These are phyloP conservation scores for Excoecaria cochinchinensis DNA, from an alignment of 345 rosid species.

Conservation along the genomic window DNA sequence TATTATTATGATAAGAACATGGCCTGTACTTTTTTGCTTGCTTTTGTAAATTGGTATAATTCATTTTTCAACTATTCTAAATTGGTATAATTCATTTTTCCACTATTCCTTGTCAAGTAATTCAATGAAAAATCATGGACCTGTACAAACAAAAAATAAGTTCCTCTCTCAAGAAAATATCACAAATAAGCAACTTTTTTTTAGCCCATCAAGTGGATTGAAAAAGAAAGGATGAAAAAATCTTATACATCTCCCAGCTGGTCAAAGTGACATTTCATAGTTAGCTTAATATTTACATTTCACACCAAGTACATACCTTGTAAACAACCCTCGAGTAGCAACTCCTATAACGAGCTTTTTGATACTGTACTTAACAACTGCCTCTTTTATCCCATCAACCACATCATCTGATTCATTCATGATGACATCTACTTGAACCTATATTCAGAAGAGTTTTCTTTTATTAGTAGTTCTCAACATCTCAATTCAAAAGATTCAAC, in stretches of 20 bases:
- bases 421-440: conserved; percentile 62
- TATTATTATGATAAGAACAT: neutral
- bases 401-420: conserved; percentile 66
- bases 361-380: conserved; percentile 44
- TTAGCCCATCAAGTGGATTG: too few species aligned
- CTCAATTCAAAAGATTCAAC: neutral
- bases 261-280: too few species aligned
- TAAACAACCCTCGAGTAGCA: conserved; percentile 54
- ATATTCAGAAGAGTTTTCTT: conserved; percentile 17
- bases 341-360: conserved; percentile 81
- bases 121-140: too few species aligned
- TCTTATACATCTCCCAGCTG: too few species aligned
- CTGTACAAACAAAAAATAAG: too few species aligned
- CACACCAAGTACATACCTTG: conserved; percentile 45
- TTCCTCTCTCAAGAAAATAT: too few species aligned
- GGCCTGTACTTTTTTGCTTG: neutral
- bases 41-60: neutral
- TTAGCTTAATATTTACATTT: neutral
- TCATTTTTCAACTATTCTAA: neutral
- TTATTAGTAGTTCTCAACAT: conserved; percentile 2
- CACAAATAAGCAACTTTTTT: too few species aligned
- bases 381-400: conserved; percentile 66
- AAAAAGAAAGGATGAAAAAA: too few species aligned
- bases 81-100: neutral
- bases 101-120: neutral